Evolutionary conservation across 371 early-diverging fungal genomes (phyloP).

Genomic region (Rhizopus arrhizus): DNA sequence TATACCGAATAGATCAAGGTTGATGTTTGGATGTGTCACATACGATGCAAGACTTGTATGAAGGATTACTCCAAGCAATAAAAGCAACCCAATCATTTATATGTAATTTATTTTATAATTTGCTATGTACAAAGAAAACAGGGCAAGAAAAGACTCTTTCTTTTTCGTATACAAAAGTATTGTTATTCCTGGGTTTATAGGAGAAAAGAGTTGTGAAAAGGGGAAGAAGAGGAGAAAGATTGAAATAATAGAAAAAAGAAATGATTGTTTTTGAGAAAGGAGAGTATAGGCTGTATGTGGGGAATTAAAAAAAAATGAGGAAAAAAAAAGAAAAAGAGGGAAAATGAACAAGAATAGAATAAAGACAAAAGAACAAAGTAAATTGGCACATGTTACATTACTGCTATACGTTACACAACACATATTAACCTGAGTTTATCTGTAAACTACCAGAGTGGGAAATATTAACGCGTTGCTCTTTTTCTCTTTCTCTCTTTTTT

Average conservation of each 20-base stretch:
- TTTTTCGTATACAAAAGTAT: neutral
- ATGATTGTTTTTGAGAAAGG: neutral
- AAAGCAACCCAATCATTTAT: slow-evolving; percentile 3
- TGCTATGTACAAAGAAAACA: slow-evolving; percentile 2
- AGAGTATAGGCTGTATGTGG: neutral
- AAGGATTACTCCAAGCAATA: slow-evolving; percentile 3
- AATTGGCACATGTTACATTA: slow-evolving; percentile 45
- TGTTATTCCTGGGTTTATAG: neutral
- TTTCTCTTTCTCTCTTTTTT: neutral
- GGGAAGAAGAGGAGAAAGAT: neutral
- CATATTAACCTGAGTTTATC: slow-evolving; percentile 8
- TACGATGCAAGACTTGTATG: slow-evolving; percentile 22
- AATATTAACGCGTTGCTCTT: neutral
- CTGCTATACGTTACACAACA: slow-evolving; percentile 21
- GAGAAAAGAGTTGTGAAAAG: neutral
- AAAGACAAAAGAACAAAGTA: slow-evolving; percentile 50
- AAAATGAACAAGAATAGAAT: slow-evolving; percentile 4
- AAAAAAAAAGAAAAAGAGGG: slow-evolving; percentile 1
- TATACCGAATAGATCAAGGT: slow-evolving; percentile 44
- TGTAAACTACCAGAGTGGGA: neutral
- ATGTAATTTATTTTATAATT: neutral
- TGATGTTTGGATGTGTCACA: slow-evolving; percentile 40
- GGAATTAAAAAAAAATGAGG: neutral
- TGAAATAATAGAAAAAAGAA: neutral
- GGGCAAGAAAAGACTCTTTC: neutral